Base-by-base conservation (phyloP, 805 yeast genomes). In the Candida broadrunensis region DNA sequence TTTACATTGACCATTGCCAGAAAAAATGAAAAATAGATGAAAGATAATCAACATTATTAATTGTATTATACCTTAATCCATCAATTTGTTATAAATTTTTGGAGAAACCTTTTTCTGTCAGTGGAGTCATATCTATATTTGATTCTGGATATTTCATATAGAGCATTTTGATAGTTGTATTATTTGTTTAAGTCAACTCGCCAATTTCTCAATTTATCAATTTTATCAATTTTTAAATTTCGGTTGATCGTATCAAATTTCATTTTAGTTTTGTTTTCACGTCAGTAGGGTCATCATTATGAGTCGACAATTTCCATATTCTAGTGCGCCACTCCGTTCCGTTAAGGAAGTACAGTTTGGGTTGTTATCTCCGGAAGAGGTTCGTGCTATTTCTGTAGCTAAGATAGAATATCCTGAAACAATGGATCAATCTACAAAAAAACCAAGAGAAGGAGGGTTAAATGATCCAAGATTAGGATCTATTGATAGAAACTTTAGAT, bases 301-400 rank as follows among this genome's bases (percentile, higher is more conserved):
- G 75, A 69, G 73, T 63, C 73, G 73, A 44, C 73, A 66, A 49
- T 68, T 91, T 65, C 95, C 97, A 60, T 90, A 87, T 75, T 93
- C 98, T 44, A 89, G 97, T 73, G 99, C 99, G 46, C 99, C 99
- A 41, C 80, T 93, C 66, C 88, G 98, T 66, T 83, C 97, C 38
- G 90, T 93, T 48, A 91, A 90, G 70, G 99, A 93, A 77, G 97
- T 90, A 61, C 99, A 93, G 74, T 95, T 93, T 74, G 99, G 99
- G 48, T 81, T 93, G 56, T 80, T 93, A 48, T 89, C 98, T 23
- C 99, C 99, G 20, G 99, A 93, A 72, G 99, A 93, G 74, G 63
- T 64, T 27, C 85, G 97, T 66, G 97, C 98, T 37, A 90, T 93
- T 51, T 88, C 97, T 47, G 99, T 95, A 45, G 98, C 97, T 33